A percentile compares a stretch with the other conserved stretches of the same genome.
phyloP scores from a whole-genome alignment of 2,329 filamentous ascomycete species.

The Neopestalotiopsis clavispora region DNA sequence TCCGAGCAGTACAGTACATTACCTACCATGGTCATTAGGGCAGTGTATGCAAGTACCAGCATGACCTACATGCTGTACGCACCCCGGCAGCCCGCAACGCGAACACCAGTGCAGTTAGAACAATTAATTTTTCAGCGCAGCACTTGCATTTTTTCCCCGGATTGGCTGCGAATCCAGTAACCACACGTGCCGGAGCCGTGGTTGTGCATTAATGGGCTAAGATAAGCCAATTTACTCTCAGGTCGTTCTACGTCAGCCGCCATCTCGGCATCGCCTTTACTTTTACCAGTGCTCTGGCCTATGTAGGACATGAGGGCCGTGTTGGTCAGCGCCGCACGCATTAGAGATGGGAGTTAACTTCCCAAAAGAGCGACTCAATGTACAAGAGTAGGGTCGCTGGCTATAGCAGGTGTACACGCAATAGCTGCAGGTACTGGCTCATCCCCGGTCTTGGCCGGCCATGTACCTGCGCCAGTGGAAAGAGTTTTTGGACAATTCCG shows the following conservation, averaged over 20 bases:
- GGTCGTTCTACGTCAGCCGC: constrained; percentile 12
- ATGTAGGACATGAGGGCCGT: constrained; percentile 11
- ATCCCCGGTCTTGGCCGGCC: not conserved
- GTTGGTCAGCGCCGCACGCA: constrained; percentile 8
- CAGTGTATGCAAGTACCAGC: not conserved
- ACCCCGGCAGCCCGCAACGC: not conserved
- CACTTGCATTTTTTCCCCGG: not conserved
- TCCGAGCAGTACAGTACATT: no score
- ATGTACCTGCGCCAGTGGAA: not conserved
- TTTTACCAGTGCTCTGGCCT: constrained; percentile 9
- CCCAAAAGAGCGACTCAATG: constrained; percentile 8
- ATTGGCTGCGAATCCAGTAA: not conserved
- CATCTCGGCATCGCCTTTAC: constrained; percentile 15
- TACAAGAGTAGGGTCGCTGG: not conserved
- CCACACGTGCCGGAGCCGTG: not conserved
- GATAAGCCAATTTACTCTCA: constrained; percentile 15
- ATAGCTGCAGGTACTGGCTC: not conserved
- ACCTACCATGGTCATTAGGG: no score
- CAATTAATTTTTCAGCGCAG: not conserved
- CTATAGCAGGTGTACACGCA: not conserved
- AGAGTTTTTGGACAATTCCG: constrained; percentile 5
- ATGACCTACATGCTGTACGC: not conserved
- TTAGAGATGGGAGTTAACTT: constrained; percentile 12
- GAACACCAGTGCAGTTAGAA: not conserved
- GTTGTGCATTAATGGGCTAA: constrained; percentile 10